Evolutionary conservation across 2,329 filamentous ascomycete species (phyloP).

Genomic region (Alternaria ethzedia): DNA sequence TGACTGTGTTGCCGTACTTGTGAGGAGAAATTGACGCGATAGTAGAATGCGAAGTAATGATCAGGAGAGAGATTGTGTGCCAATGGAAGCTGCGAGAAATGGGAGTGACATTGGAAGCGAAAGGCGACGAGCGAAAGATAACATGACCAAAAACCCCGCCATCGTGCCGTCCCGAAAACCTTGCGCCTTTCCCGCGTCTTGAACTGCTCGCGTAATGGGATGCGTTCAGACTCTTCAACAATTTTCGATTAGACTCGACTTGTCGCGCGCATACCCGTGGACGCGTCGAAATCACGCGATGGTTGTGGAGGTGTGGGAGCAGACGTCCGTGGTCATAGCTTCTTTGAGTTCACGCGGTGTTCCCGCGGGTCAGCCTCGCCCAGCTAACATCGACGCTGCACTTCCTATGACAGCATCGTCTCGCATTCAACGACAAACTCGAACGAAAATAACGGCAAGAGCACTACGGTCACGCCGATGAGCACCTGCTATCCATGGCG

Average conservation of each 20-base stretch:
- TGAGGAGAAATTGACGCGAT: neutral
- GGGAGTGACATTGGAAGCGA: neutral
- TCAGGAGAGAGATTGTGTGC: neutral
- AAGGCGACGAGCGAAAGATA: neutral
- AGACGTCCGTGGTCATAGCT: neutral
- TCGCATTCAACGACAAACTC: neutral
- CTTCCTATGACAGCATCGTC: neutral
- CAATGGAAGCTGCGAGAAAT: neutral
- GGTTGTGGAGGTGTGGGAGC: neutral
- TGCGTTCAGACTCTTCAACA: neutral
- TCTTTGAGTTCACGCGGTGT: neutral
- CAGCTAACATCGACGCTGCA: neutral
- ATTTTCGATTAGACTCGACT: neutral
- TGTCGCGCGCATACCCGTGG: neutral
- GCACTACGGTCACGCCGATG: neutral
- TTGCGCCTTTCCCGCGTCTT: conserved; percentile 5
- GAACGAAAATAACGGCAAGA: neutral
- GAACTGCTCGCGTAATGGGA: neutral
- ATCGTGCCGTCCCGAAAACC: conserved; percentile 2
- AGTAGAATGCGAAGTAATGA: neutral
- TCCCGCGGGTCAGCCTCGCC: neutral
- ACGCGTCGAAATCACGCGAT: neutral
- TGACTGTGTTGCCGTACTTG: conserved; percentile 38
- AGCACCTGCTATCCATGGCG: neutral
- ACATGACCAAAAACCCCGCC: neutral